Base-by-base conservation (phyloP, 2,329 filamentous ascomycete genomes). In the Dactylonectria macrodidyma region DNA sequence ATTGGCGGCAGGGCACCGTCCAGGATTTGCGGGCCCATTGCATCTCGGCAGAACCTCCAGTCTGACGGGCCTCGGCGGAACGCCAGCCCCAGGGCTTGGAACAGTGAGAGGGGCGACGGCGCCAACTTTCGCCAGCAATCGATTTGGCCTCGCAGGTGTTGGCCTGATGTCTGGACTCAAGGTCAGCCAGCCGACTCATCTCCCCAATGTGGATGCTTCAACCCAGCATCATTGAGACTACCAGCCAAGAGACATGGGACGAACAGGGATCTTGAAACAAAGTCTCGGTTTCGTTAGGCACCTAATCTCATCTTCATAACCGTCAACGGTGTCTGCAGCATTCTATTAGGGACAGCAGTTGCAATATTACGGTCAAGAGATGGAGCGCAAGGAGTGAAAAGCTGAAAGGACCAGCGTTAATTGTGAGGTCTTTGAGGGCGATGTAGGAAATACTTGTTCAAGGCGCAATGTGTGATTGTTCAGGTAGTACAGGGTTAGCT, bases 121-220 rank as follows among this genome's bases (percentile, higher is more conserved):
- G 11, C 65, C 72, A 26, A 59, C 62, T 10, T 74, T 79, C 55
- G 60, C 65, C 4, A 70, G 71, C 24, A 70, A 69, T 50, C 73
- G 75, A 3, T 57, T 66, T 19, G 68, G 67, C 11, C 60, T 78
- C 16, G 24, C 72, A 16, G 73, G 76, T 12, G 63, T 79, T n/a
- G 78, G 79, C 8, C 65, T 80, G 14, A 75, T 74, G 8, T 77
- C 79, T 47, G 78, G 77, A 16, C 65, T 80, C 9, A 80, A 75
- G 55, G 72, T 75, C 33, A 78, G 78, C 41, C 77, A 76, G 52
- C 65, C 78, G 7, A 62, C 59, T 19, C 71, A 68, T 22, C 22
- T 51, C n/a, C 64, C 71, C 46, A 69, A 68, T 10, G 41, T 74
- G 11, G 63, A 76, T 38, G 65, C 67, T 12, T 56, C 70, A 7